phyloP scores from a whole-genome alignment of 2,329 filamentous ascomycete genomes.

The Penicillium glabrum region DNA sequence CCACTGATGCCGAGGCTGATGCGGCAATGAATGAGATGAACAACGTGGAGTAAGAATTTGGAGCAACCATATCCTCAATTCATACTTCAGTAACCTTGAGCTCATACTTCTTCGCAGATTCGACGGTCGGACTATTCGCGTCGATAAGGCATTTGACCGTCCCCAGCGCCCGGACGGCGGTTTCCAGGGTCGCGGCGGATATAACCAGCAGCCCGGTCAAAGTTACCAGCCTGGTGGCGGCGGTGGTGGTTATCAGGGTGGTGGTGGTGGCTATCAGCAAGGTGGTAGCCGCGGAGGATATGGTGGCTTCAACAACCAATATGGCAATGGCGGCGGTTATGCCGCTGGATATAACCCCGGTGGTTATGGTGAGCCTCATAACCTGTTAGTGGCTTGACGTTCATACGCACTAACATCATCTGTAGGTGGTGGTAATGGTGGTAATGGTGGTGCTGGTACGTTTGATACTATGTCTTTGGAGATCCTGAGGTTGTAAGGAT shows the following conservation, averaged over 20 bases:
- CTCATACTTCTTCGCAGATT: conserved; percentile 60
- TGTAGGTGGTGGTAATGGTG: conserved; percentile 24
- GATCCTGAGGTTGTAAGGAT: not conserved
- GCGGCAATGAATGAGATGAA: conserved; percentile 45
- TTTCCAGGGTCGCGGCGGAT: conserved; percentile 47
- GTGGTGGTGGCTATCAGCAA: conserved; percentile 15
- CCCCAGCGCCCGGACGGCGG: conserved; percentile 58
- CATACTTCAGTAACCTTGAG: conserved; percentile 1
- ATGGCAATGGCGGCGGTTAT: conserved; percentile 22
- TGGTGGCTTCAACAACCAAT: conserved; percentile 33
- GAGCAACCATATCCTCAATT: conserved; percentile 10
- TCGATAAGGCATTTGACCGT: conserved; percentile 90
- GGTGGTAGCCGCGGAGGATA: conserved; percentile 25
- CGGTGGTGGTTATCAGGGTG: conserved; percentile 11
- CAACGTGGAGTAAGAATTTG: conserved; percentile 65
- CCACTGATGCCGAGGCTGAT: conserved; percentile 46
- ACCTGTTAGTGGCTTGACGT: not conserved
- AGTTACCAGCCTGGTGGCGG: conserved; percentile 27
- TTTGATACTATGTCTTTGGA: not conserved
- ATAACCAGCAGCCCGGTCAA: conserved; percentile 43
- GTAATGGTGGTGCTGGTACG: conserved; percentile 23
- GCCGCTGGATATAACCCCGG: conserved; percentile 28
- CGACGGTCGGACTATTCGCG: conserved; percentile 89
- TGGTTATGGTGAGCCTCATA: conserved; percentile 28
- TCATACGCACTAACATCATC: not conserved